Evolutionary conservation across 768 basidiomycete genomes (phyloP), one percentile per base, ranked within the genome.

Genomic region (Leccinum uliginosum): DNA sequence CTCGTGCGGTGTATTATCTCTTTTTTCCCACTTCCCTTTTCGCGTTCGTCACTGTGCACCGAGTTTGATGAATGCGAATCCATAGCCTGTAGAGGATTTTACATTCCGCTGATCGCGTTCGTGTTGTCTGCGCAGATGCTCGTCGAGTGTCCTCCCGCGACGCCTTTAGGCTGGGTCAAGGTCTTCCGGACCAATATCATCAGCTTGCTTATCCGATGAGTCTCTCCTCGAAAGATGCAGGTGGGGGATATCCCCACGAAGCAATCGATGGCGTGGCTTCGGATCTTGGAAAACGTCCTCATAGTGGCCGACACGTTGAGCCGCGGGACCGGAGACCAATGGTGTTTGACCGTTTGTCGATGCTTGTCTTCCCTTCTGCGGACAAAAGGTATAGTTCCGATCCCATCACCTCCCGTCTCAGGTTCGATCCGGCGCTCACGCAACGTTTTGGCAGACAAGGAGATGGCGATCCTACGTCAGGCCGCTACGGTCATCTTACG

Each of bases 111-210:
- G 1, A 91, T 95, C 70, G 65, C 92, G 14, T 71, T 89, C 32
- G 73, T 84, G 3, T 73, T 93, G n/a, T 81, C 86, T 35, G 78
- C 81, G 4, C 80, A 85, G 51, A 80, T 84, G 68, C 73, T 94
- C n/a, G 72, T 74, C 2, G 83, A 87, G 32, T 78, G 76, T 51
- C 77, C 71, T 15, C 86, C 84, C 1, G 69, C 78, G 1, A 83
- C 83, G 0, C 80, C 84, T 0, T 73, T 87, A 75, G 48, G 75
- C 34, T 96, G 93, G 93, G 87, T 95, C 14, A 86, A 91, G 64
- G 69, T 97, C 17, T 86, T 95, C 67, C 76, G 93, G 60, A 89
- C 87, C 7, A 94, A 96, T 61, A 75, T 87, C 11, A 79, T 89
- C 12, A 81, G 89, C 46, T 61, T 98, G 49, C 78, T 89, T 3